Base-by-base conservation (phyloP, 2,329 filamentous ascomycete species). In the Chalaropsis thielavioides region DNA sequence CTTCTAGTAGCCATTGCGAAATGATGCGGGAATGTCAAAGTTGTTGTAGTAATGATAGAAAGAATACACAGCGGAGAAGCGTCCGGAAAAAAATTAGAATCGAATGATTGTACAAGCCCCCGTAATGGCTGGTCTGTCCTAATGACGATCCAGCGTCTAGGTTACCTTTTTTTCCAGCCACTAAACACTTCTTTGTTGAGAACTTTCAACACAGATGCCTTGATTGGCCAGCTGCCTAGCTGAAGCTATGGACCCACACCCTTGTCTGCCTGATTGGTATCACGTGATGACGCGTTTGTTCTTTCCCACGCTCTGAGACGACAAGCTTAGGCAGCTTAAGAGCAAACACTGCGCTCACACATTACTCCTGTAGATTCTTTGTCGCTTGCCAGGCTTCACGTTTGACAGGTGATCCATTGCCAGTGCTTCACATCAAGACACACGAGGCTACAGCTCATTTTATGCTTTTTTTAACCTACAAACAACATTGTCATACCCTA, bases 1-100 rank as follows among this genome's bases (percentile, higher is more conserved):
- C 69, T 68, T 68, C 71, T 72, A 54, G 72, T 68, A 66, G 72
- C 70, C 74, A 76, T 76, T 62, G 38, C 46, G 46, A 35, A 6
- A n/a, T 7, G 24, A 17, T 24, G 27, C n/a, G 22, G 17, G 38
- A 43, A 3, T 2, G n/a, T 41, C 22, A 11, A 31, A 13, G 22
- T n/a, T 46, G 10, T 46, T 19, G 38, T 3, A 41, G 35, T 31
- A 22, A 31, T 4, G 22, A 38, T 17, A 27, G 56, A 13, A 27
- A n/a, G 13, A 35, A 19, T 35, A 38, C 38, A 58, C 17, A n/a
- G 27, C 31, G 54, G 10, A 38, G n/a, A 35, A 27, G 31, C 13
- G 10, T 35, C 4, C 8, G n/a, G 31, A 3, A 0, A 31, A 24
- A 13, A 38, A 15, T 1, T 31, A 15, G 11, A 11, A 15, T 31